Evolutionary conservation across 768 basidiomycete species (phyloP).

Genomic region (Tylopilus sp.): DNA sequence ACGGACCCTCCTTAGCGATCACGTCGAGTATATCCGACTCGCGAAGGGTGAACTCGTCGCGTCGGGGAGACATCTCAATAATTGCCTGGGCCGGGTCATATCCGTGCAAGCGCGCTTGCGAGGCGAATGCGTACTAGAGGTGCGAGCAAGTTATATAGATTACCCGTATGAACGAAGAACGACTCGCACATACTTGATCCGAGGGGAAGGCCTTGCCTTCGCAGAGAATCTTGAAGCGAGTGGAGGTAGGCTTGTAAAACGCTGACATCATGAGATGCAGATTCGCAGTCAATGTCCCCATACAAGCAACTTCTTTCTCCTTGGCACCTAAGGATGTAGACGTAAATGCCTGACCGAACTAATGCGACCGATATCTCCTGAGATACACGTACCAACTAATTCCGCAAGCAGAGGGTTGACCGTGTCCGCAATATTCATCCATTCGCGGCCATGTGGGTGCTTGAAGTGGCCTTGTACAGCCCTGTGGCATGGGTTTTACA

Average conservation of each 20-base stretch:
- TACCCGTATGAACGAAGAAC: conserved; percentile 10
- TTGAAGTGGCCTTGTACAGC: conserved; percentile 86
- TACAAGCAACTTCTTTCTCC: conserved; percentile 89
- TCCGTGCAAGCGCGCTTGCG: conserved; percentile 83
- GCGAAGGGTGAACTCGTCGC: conserved; percentile 81
- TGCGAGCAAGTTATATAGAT: conserved; percentile 6
- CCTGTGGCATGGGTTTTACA: conserved; percentile 39
- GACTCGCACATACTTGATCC: conserved; percentile 67
- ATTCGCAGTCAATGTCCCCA: conserved; percentile 93
- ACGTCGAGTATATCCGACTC: conserved; percentile 82
- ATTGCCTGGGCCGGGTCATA: conserved; percentile 70
- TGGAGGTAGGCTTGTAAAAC: conserved; percentile 86
- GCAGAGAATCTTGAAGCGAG: conserved; percentile 90
- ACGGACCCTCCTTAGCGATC: conserved; percentile 67
- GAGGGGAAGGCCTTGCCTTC: conserved; percentile 95
- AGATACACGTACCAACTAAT: conserved; percentile 63
- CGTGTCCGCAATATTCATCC: conserved; percentile 74
- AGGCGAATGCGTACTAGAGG: conserved; percentile 88
- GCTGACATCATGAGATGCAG: conserved; percentile 92
- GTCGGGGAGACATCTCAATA: conserved; percentile 74
- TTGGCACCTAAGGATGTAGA: conserved; percentile 62
- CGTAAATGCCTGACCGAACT: conserved; percentile 11
- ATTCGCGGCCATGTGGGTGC: conserved; percentile 81
- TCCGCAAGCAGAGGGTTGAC: conserved; percentile 74
- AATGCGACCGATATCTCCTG: background rate